phyloP scores from a whole-genome alignment of 805 yeast species.

The Teunomyces kruisii region DNA sequence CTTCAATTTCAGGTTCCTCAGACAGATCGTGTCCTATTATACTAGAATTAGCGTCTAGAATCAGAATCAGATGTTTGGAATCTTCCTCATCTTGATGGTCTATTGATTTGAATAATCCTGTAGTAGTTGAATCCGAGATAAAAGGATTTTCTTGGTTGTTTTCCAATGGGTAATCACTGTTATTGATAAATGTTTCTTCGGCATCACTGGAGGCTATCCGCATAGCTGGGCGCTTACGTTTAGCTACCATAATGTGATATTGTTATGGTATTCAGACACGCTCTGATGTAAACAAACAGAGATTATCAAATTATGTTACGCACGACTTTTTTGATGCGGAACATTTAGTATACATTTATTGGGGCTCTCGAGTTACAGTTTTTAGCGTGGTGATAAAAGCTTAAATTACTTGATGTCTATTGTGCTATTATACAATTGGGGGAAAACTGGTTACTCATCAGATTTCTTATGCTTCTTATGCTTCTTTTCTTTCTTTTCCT shows the following conservation, averaged over 20 bases:
- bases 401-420: conserved; percentile 3
- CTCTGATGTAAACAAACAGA: neutral
- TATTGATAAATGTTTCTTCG: conserved; percentile 37
- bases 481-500: conserved; percentile 26
- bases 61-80: neutral
- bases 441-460: conserved; percentile 2
- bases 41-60: neutral
- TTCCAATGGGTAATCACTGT: conserved; percentile 30
- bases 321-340: neutral
- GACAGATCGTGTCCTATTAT: neutral
- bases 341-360: neutral
- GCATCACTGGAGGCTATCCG: conserved; percentile 16
- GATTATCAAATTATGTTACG: neutral
- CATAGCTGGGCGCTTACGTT: conserved; percentile 11
- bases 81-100: conserved; percentile 1
- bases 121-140: neutral
- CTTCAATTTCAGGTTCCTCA: neutral
- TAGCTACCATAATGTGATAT: conserved; percentile 8
- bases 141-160: conserved; percentile 8
- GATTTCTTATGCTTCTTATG: conserved; percentile 17
- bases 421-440: conserved; percentile 5
- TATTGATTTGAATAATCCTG: conserved; percentile 1
- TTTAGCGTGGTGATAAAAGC: neutral
- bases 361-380: no score
- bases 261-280: neutral